Evolutionary conservation across 306 rosid genomes (phyloP), one percentile per base, ranked within the genome.

Genomic region (Phaseolus lunatus): DNA sequence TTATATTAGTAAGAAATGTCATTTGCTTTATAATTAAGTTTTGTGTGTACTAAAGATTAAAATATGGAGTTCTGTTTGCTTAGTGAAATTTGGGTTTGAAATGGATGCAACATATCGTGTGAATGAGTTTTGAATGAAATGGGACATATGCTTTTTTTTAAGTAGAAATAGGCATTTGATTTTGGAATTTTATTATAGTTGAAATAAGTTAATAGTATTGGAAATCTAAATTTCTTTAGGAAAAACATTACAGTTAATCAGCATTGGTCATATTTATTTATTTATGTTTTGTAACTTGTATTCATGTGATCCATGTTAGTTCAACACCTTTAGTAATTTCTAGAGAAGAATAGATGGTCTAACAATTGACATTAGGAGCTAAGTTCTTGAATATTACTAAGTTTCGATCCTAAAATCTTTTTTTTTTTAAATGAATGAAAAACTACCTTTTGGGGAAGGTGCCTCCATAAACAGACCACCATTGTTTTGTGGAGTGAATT

Each of bases 321-420:
- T 53, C 78, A 84, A 78, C 88, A 50, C 69, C 80, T 69, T 35
- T 49, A 56, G 63, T 56, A 68, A 59, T 50, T 72, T 77, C 74
- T 23, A 67, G 24, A 64, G 15, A 62, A 65, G 33, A 76, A 67
- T 76, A 26, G 66, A 50, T 43, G 77, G 50, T 71, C 20, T 58
- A 9, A 64, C n/a, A n/a, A n/a, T n/a, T n/a, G n/a, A n/a, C n/a
- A n/a, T n/a, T n/a, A n/a, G n/a, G n/a, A n/a, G n/a, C n/a, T n/a
- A n/a, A n/a, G n/a, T n/a, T n/a, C n/a, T n/a, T n/a, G n/a, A n/a
- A n/a, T n/a, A n/a, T n/a, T n/a, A n/a, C n/a, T n/a, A n/a, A n/a
- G n/a, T n/a, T n/a, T n/a, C n/a, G n/a, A n/a, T n/a, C n/a, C n/a
- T n/a, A n/a, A n/a, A n/a, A n/a, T n/a, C n/a, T n/a, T n/a, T n/a